Percentiles rank a stretch among this genome's conserved stretches.
Evolutionary conservation across 2,329 filamentous ascomycete species (phyloP).

Genomic region (Thielaviopsis populi): DNA sequence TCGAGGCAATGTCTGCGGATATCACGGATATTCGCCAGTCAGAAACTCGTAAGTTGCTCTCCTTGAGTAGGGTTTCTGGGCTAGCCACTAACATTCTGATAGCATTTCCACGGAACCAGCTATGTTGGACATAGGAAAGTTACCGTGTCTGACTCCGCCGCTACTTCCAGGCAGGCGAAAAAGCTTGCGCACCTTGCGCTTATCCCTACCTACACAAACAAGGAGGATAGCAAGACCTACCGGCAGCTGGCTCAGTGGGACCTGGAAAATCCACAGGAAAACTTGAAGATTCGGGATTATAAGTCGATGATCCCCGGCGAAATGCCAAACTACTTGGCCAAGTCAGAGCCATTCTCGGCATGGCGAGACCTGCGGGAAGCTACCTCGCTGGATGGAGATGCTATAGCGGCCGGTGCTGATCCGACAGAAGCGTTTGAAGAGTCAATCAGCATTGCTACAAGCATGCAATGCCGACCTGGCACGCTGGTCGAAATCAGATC

Average conservation of each 20-base stretch:
- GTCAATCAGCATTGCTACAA: background rate
- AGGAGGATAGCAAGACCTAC: background rate
- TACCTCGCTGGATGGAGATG: background rate
- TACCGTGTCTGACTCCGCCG: background rate
- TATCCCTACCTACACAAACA: background rate
- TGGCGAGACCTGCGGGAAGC: constrained; percentile 11
- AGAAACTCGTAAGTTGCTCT: background rate
- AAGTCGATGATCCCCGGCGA: constrained; percentile 1
- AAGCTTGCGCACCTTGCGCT: background rate
- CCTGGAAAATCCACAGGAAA: constrained; percentile 4
- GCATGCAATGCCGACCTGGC: constrained; percentile 6
- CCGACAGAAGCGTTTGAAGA: constrained; percentile 3
- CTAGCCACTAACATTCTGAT: background rate
- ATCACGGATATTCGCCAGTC: background rate
- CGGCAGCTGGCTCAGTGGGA: constrained; percentile 9
- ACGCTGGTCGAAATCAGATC: constrained; percentile 21
- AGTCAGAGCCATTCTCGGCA: constrained; percentile 7
- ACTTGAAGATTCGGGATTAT: background rate
- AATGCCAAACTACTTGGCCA: constrained; percentile 9
- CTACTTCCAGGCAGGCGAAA: background rate
- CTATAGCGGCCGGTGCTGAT: constrained; percentile 1
- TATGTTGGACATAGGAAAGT: background rate
- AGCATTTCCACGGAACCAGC: background rate
- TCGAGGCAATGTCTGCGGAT: constrained; percentile 8
- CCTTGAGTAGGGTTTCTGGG: too few relatives aligned